These are phyloP conservation scores for Russula compacta DNA, from an alignment of 768 basidiomycete genomes.

Conservation along the genomic window DNA sequence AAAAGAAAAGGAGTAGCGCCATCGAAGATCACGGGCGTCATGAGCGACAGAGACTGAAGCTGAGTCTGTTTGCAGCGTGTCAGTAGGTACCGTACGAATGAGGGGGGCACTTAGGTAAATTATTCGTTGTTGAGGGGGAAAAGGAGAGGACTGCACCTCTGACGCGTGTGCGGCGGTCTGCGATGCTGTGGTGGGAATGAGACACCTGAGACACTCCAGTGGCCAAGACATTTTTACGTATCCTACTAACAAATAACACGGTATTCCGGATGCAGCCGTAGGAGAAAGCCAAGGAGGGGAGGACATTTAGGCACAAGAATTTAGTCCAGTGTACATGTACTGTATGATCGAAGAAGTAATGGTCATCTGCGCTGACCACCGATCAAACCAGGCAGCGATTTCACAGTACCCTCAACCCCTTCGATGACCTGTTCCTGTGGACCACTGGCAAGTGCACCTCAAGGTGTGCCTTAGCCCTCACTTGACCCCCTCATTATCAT, in stretches of 20 bases:
- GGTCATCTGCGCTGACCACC: background rate
- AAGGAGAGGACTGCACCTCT: background rate
- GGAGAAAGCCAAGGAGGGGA: background rate
- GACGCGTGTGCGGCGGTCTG: background rate
- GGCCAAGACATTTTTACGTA: background rate
- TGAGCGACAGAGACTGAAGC: background rate
- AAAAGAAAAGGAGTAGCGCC: background rate
- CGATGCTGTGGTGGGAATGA: background rate
- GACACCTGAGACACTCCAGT: background rate
- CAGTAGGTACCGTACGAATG: background rate
- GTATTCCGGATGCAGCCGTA: background rate
- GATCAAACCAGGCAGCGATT: background rate
- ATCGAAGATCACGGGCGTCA: background rate
- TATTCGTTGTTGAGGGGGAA: background rate
- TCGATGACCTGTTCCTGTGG: constrained; percentile 2
- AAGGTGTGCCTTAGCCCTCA: background rate
- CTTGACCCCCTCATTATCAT: background rate
- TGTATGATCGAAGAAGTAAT: background rate
- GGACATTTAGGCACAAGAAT: background rate
- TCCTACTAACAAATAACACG: background rate
- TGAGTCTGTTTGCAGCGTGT: background rate
- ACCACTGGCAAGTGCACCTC: background rate
- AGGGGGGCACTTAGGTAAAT: background rate
- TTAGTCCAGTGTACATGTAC: background rate
- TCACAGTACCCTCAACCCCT: background rate